Evolutionary conservation across 2,329 filamentous ascomycete genomes (phyloP), one percentile per base, ranked within the genome.

Genomic region (Diaporthe humulicola): DNA sequence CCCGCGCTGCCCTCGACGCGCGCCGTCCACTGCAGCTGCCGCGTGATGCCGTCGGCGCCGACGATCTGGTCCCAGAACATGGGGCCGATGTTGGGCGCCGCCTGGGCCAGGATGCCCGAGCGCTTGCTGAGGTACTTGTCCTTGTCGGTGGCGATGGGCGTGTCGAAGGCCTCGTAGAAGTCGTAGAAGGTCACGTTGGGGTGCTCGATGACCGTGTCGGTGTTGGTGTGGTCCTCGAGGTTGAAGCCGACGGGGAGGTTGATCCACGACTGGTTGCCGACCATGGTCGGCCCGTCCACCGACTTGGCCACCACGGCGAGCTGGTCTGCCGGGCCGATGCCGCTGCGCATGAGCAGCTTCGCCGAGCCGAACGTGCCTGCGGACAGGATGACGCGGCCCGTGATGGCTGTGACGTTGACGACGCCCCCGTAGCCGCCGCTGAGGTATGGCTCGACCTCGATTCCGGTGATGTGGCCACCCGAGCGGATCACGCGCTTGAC

Each of bases 291-390:
- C 0, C 88, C 88, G 76, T 91, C 89, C 1, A 81, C 81, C 1
- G 88, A 89, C 70, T 80, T 82, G 64, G 87, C 82, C 40, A 91
- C 89, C 17, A 90, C 80, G 28, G 85, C 80, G 33, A 92, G 85
- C 79, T 94, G 85, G 85, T 90, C 87, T 84, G 84, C 82, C 30
- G 91, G 92, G 6, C 93, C 93, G 77, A 93, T 94, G 77, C 93
- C 86, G 66, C 90, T 92, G 79, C 92, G 88, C 83, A 94, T 87
- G 3, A 95, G 87, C 64, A 95, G 85, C 83, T 93, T 93, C 19
- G 92, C 87, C 2, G 91, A 91, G n/a, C 92, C 92, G 76, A 95
- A 93, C 1, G 92, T 86, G 64, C 93, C 93, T 1, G 92, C 90
- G 25, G 93, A 89, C 42, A 94, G 84, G 77, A 95, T 89, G 58